Evolutionary conservation across 1,139 yeast species (phyloP), one percentile per base, ranked within the genome.

Genomic region (Blastobotrys arbuscula): DNA sequence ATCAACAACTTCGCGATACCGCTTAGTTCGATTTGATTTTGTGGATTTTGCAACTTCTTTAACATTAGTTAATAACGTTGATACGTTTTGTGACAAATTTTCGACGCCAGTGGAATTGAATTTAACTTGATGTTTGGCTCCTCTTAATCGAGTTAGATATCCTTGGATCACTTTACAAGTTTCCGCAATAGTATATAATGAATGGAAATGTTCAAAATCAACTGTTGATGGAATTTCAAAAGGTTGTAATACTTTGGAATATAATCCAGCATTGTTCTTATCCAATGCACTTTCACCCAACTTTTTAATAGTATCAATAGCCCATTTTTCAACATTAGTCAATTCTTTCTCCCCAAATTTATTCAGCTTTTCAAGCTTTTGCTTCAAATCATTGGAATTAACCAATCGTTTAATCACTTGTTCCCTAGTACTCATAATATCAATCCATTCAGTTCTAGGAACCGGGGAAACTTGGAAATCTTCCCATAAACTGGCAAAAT

Each of bases 301-400:
- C 0, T 47, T 30, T 1, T 47, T 39, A 3, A 68, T 50, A 1
- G 59, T 53, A 3, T 59, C 50, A 12, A 62, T 53, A 0, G 67
- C 54, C 76, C 75, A 71, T 42, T 52, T 55, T 48, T 73, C 77
- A 10, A 23, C 42, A 24, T 6, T 24, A 7, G 42, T 39, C 13
- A 39, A 26, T 7, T 56, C 61, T 2, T 42, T 13, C 9, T 40
- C 19, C 35, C 12, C 24, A 28, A 35, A 16, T n/a, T n/a, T 18
- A 21, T 24, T 18, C 23, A 53, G 53, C 2, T 52, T 49, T 16
- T 24, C 20, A 21, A 53, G 53, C 2, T 52, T 48, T 15, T 20
- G 48, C 45, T 30, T 30, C 44, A 34, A 49, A 33, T 21, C 58
- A 5, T 45, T 53, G 19, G 53, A 60, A 53, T 37, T 51, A 38